Percentiles rank a stretch among this genome's conserved stretches.
Evolutionary conservation across 208 protist species (phyloP).

Genomic region (Acanthamoeba healyi): DNA sequence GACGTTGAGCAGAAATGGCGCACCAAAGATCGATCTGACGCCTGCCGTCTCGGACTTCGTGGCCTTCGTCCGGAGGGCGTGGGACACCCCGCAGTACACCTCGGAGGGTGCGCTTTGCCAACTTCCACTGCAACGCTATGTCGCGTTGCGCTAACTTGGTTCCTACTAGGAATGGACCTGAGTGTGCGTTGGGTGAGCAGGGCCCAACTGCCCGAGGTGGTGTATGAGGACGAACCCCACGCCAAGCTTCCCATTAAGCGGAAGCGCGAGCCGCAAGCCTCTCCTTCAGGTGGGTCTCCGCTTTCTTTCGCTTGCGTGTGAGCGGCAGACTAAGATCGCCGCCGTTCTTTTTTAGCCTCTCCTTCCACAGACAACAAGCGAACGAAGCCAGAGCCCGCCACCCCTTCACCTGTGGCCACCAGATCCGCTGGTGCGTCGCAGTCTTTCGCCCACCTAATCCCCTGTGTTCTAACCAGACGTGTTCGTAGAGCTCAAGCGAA

Average conservation of each 20-base stretch:
- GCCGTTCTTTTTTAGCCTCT: no score
- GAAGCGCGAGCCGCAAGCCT: background rate
- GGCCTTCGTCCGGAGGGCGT: background rate
- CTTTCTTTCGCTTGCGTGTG: no score
- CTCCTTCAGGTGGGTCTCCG: background rate
- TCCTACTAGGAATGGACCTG: background rate
- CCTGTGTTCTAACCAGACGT: background rate
- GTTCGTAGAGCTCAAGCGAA: background rate
- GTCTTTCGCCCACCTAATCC: background rate
- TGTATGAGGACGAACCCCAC: conserved; percentile 14
- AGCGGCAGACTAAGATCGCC: no score
- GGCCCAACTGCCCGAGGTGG: conserved; percentile 12
- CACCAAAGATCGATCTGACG: background rate
- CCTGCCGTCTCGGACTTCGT: background rate
- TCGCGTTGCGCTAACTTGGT: no score
- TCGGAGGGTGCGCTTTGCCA: background rate
- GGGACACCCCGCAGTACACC: background rate
- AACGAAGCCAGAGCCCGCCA: conserved; percentile 10
- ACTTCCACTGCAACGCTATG: background rate
- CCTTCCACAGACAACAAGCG: background rate
- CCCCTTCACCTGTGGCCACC: background rate
- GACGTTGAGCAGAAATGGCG: background rate
- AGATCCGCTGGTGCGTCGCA: background rate
- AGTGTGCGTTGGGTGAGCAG: background rate
- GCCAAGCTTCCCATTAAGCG: background rate